Percentiles rank a stretch among this genome's conserved stretches.
Conservation (phyloP, 208 protist genomes). For the Leishmania turanica region DNA sequence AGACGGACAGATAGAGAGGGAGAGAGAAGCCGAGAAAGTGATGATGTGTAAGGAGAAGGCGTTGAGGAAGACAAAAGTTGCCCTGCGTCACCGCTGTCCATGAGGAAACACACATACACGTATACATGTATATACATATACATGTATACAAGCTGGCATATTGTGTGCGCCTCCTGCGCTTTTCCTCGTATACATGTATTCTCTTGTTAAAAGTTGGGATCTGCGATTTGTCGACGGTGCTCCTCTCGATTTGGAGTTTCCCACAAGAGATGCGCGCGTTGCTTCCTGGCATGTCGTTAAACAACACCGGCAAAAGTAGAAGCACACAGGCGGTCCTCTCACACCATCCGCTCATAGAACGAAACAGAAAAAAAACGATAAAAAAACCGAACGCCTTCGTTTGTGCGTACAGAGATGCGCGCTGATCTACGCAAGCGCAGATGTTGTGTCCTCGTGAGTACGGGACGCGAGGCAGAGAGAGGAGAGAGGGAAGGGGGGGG, state of each 20-base stretch:
- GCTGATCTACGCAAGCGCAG: neutral
- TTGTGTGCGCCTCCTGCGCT: neutral
- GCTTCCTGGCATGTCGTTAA: neutral
- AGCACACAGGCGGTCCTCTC: neutral
- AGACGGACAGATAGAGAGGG: slow-evolving; percentile 16
- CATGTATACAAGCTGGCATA: neutral
- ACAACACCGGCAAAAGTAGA: neutral
- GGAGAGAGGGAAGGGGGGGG: neutral
- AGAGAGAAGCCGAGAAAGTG: neutral
- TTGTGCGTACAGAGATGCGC: neutral
- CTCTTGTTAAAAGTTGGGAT: too few species aligned
- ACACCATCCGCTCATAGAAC: neutral
- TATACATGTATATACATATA: neutral
- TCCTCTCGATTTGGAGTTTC: too few species aligned
- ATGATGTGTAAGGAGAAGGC: neutral
- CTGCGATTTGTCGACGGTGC: too few species aligned
- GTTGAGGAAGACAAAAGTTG: too few species aligned
- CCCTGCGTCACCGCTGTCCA: too few species aligned
- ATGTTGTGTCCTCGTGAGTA: neutral
- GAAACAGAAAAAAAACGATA: too few species aligned
- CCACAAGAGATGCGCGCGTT: neutral
- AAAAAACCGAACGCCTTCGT: neutral
- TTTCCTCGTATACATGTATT: neutral
- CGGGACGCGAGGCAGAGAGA: too few species aligned
- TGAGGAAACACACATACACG: too few species aligned